Evolutionary conservation across 345 rosid species (phyloP), one percentile per base, ranked within the genome.

Genomic region (Barbarea vulgaris): DNA sequence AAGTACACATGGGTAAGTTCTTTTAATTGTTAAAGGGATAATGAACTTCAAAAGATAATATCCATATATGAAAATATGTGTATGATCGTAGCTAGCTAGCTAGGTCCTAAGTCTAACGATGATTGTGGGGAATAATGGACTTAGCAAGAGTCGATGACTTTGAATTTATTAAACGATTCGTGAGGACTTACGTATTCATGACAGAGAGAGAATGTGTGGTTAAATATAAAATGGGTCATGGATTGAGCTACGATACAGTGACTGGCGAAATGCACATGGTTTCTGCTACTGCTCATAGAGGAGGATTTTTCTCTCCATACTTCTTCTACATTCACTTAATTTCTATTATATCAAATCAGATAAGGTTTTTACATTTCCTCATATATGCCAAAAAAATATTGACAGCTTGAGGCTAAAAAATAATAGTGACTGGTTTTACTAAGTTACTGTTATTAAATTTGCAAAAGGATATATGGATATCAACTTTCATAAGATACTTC

Each of bases 251-350:
- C 37, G 69, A 67, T 50, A 24, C 22, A n/a, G 67, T 34, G 73
- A 74, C 78, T 67, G 79, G 0, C 15, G n/a, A 75, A 75, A 68
- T 50, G 68, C 79, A 75, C 79, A 75, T 75, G 79, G 79, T 60
- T 73, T 75, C 79, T 75, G 79, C 68, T 10, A 56, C 72, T 55
- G 17, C 78, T 75, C 55, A 51, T 24, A 27, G 46, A 67, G 15
- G 74, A 59, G 51, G 68, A 68, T 59, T 42, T 18, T 62, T 67
- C n/a, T 67, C 74, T 68, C 74, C 79, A 75, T 75, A 60, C 62
- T 55, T 75, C 44, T 39, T 75, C 53, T 37, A 13, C 74, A 67
- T 75, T 67, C 74, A 50, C 69, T 68, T 75, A 57, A 74, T 12
- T 59, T 75, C 13, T 51, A 50, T 5, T 67, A 67, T 0, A n/a